These are phyloP conservation scores for Acidomyces sp. DNA, from an alignment of 495 filamentous ascomycete genomes.

Conservation along the genomic window DNA sequence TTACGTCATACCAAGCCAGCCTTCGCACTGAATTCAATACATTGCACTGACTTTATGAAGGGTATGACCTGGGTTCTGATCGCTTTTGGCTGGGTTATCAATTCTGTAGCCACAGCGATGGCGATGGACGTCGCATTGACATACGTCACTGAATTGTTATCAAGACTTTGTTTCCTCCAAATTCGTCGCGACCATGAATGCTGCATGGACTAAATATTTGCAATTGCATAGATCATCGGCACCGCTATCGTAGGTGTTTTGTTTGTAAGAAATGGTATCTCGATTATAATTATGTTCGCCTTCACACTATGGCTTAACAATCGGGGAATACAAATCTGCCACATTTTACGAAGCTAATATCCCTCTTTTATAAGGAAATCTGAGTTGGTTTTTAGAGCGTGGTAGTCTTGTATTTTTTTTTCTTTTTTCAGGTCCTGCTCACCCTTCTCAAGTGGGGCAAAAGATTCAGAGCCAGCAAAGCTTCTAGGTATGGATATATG, in stretches of 20 bases:
- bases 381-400: too few relatives aligned
- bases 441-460: too few relatives aligned
- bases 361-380: too few relatives aligned
- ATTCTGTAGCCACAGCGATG: neutral
- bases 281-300: conserved; percentile 6
- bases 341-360: too few relatives aligned
- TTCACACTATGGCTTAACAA: conserved; percentile 8
- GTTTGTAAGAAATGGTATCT: conserved; percentile 8
- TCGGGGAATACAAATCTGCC: too few relatives aligned
- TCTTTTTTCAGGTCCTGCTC: too few relatives aligned
- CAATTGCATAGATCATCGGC: conserved; percentile 2
- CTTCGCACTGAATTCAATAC: neutral
- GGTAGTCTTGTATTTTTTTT: too few relatives aligned
- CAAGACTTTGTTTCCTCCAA: neutral
- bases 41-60: conserved; percentile 1
- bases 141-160: conserved; percentile 8
- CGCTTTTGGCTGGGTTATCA: conserved; percentile 6
- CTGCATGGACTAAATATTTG: too few relatives aligned
- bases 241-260: conserved; percentile 5
- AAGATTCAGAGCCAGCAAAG: too few relatives aligned
- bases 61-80: conserved; percentile 11
- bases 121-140: conserved; percentile 4
- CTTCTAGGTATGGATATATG: too few relatives aligned
- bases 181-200: too few relatives aligned
- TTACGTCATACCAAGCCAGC: neutral